Evolutionary conservation across 192 early-diverging fungal species (phyloP).

Genomic region (Dissophora ornata): DNA sequence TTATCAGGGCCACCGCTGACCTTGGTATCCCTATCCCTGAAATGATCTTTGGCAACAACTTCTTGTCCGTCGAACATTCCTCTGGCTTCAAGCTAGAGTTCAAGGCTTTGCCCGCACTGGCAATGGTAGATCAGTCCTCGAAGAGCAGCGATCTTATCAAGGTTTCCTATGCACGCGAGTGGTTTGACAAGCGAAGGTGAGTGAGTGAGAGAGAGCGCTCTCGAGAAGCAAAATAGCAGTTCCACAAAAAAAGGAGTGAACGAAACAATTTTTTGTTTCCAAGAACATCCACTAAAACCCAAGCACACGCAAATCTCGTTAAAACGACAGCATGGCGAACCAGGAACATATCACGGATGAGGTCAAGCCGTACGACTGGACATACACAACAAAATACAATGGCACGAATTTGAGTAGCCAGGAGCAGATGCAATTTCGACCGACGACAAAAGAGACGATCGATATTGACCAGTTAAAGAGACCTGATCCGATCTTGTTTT

Average conservation of each 20-base stretch:
- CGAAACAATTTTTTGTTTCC: no score
- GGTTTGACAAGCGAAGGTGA: slow-evolving; percentile 81
- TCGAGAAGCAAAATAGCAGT: no score
- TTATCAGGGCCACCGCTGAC: slow-evolving; percentile 59
- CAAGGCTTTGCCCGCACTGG: slow-evolving; percentile 80
- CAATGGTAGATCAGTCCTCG: slow-evolving; percentile 73
- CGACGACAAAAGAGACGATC: slow-evolving; percentile 61
- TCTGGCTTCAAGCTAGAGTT: slow-evolving; percentile 68
- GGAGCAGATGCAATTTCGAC: slow-evolving; percentile 10
- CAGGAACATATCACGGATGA: slow-evolving; percentile 81
- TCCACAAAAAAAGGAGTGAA: no score
- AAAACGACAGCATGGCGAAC: slow-evolving; percentile 55
- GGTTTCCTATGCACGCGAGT: slow-evolving; percentile 87
- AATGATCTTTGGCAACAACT: slow-evolving; percentile 97
- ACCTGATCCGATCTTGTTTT: slow-evolving; percentile 92
- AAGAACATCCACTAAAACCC: no score
- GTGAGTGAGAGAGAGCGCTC: no score
- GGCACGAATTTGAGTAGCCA: slow-evolving; percentile 61
- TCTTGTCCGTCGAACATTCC: slow-evolving; percentile 68
- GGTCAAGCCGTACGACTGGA: slow-evolving; percentile 98
- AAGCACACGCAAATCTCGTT: not conserved
- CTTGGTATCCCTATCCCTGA: slow-evolving; percentile 87
- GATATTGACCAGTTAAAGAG: slow-evolving; percentile 80
- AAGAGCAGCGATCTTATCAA: slow-evolving; percentile 79
- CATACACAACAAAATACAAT: slow-evolving; percentile 85